Evolutionary conservation across 306 rosid genomes (phyloP).

Genomic region (Trichosanthes cucumerina): DNA sequence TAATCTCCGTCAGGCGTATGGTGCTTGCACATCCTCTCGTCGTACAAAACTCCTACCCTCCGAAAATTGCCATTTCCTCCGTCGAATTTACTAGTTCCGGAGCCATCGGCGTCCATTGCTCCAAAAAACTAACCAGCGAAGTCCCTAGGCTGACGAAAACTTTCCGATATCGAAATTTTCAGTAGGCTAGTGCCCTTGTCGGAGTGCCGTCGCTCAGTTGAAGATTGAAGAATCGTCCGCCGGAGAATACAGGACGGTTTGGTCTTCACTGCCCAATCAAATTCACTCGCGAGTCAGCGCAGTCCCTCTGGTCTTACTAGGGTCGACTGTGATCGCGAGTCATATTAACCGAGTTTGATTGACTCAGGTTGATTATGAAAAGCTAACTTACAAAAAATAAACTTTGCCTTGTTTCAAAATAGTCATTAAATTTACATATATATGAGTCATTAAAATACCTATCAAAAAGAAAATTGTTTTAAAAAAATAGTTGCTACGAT

Average conservation of each 20-base stretch:
- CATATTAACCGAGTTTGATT: too few relatives aligned
- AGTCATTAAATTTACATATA: too few relatives aligned
- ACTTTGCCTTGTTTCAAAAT: too few relatives aligned
- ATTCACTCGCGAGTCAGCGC: not conserved
- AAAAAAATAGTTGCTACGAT: too few relatives aligned
- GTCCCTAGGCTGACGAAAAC: not conserved
- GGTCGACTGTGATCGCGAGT: too few relatives aligned
- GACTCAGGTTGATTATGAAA: too few relatives aligned
- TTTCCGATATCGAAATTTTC: not conserved
- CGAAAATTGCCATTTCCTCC: slow-evolving; percentile 10
- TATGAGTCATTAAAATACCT: too few relatives aligned
- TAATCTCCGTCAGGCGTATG: slow-evolving; percentile 25
- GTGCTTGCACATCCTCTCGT: slow-evolving; percentile 76
- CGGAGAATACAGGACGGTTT: not conserved
- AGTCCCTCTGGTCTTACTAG: not conserved
- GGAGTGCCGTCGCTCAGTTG: not conserved
- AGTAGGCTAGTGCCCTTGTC: not conserved
- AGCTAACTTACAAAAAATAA: too few relatives aligned
- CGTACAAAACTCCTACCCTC: slow-evolving; percentile 65
- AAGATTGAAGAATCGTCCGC: not conserved
- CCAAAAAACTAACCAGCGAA: not conserved
- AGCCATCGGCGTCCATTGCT: not conserved
- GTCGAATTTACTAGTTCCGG: not conserved
- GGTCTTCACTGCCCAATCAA: not conserved
- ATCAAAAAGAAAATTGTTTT: too few relatives aligned